These are phyloP conservation scores for Tetradesmus lagerheimii DNA, from an alignment of 139 green algal genomes.

Conservation along the genomic window DNA sequence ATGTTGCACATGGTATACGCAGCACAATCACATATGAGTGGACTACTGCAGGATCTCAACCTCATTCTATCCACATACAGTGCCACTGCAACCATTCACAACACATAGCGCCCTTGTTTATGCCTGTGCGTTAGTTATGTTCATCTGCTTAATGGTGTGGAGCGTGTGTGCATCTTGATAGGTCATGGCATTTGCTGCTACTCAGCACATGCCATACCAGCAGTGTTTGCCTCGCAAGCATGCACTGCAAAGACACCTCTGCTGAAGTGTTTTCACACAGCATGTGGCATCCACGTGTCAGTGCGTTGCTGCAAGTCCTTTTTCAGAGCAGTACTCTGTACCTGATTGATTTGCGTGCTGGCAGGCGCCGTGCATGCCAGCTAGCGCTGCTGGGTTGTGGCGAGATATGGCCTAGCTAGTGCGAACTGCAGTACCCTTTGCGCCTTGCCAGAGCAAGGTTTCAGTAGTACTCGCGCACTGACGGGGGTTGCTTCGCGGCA, in stretches of 20 bases:
- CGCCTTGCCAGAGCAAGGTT: not conserved
- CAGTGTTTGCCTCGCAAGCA: not conserved
- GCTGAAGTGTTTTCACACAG: not conserved
- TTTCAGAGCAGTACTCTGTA: not conserved
- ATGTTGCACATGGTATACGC: not conserved
- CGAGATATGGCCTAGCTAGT: no score
- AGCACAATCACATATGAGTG: not conserved
- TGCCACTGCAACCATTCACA: not conserved
- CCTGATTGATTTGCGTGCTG: not conserved
- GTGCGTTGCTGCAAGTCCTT: not conserved
- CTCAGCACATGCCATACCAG: not conserved
- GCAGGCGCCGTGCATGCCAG: not conserved
- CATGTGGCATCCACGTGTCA: not conserved
- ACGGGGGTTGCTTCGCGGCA: no score
- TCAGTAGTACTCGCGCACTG: not conserved
- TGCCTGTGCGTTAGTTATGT: not conserved
- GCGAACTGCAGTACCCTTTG: not conserved
- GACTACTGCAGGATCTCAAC: not conserved
- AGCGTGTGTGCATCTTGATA: not conserved
- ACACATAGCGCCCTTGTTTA: not conserved
- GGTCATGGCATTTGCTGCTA: not conserved
- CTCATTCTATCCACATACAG: not conserved
- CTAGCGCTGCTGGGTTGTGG: not conserved
- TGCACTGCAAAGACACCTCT: not conserved
- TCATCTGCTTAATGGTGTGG: not conserved